Base-by-base conservation (phyloP, 75 land plant species). In the Pseudotsuga menziesii region DNA sequence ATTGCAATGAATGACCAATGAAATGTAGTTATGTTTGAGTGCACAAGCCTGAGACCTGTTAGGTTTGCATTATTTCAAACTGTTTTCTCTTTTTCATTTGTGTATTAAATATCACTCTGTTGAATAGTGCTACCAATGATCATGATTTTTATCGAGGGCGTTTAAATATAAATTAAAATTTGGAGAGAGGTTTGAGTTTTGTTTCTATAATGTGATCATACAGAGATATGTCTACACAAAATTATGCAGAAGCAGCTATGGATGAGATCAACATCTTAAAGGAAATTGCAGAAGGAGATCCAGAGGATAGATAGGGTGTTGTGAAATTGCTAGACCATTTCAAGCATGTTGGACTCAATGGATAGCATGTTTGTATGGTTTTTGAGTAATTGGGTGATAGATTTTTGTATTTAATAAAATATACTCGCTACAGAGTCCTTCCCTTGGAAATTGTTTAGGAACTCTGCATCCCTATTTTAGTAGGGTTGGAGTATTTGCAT, bases 311-410 rank as follows among this genome's bases (percentile, higher is more conserved):
- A 29, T 91, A 90, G 54, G 89, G 79, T 60, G 85, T 94, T 36
- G 85, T 94, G 27, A 85, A 77, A 55, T 79, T 94, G 52, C 77
- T 94, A 29, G 95, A 94, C 82, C 93, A 94, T 66, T 94, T 94
- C 73, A 94, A 92, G 80, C 95, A 92, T 74, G 32, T 86, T 39
- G 98, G 98, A 0, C 98, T 95, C 52, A 94, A 94, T 80, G 98
- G 98, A 39, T 84, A 89, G 64, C 98, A 94, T 78, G 73, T 84
- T 11, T 94, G 98, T 77, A 84, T 94, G 88, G 95, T 94, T 17
- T 85, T 92, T 78, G 98, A 94, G 72, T 88, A 87, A 62, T 79
- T 94, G 59, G 98, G 98, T 15, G 98, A 94, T 81, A 90, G 6
- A n/a, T n/a, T n/a, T n/a, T n/a, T n/a, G n/a, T n/a, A n/a, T n/a